Evolutionary conservation across 768 basidiomycete species (phyloP).

Genomic region (Trametes maxima): DNA sequence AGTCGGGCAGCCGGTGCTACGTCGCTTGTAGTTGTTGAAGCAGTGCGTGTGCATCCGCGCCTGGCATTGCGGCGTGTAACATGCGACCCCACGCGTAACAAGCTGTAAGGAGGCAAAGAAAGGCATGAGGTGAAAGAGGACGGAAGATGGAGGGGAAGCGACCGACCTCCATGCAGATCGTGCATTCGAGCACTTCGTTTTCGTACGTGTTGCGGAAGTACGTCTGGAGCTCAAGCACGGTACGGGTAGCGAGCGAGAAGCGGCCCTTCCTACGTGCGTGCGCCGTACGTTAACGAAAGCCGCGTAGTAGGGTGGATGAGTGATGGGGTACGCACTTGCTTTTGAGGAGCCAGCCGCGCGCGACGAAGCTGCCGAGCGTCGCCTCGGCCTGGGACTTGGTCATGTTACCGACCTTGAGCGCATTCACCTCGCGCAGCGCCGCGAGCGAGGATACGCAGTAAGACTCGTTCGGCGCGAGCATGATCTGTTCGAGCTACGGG

Average conservation of each 20-base stretch:
- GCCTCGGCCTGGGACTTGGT: slow-evolving; percentile 75
- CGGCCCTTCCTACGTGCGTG: slow-evolving; percentile 48
- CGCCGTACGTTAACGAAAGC: not conserved
- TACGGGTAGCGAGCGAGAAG: slow-evolving; percentile 75
- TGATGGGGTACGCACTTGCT: slow-evolving; percentile 59
- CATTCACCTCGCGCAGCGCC: slow-evolving; percentile 69
- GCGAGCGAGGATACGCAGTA: slow-evolving; percentile 79
- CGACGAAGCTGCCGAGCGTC: slow-evolving; percentile 77
- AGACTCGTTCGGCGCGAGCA: slow-evolving; percentile 72
- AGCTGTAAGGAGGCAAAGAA: slow-evolving; percentile 42
- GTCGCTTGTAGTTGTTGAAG: slow-evolving; percentile 52
- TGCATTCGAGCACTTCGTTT: slow-evolving; percentile 72
- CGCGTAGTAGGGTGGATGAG: not conserved
- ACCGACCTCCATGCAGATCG: slow-evolving; percentile 69
- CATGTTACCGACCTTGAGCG: slow-evolving; percentile 53
- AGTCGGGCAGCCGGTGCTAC: slow-evolving; percentile 51
- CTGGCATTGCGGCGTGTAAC: slow-evolving; percentile 63
- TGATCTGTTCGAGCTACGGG: slow-evolving; percentile 80
- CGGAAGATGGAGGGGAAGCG: not conserved
- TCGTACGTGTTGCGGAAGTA: slow-evolving; percentile 77
- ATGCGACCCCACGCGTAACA: slow-evolving; percentile 68
- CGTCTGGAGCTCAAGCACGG: slow-evolving; percentile 68
- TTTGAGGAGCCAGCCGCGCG: slow-evolving; percentile 77
- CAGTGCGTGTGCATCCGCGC: slow-evolving; percentile 67
- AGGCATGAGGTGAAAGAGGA: not conserved